Percentiles rank a stretch among this genome's conserved stretches.
These are phyloP conservation scores for Mortierella sp. DNA, from an alignment of 371 early-diverging fungal genomes.

Conservation along the genomic window DNA sequence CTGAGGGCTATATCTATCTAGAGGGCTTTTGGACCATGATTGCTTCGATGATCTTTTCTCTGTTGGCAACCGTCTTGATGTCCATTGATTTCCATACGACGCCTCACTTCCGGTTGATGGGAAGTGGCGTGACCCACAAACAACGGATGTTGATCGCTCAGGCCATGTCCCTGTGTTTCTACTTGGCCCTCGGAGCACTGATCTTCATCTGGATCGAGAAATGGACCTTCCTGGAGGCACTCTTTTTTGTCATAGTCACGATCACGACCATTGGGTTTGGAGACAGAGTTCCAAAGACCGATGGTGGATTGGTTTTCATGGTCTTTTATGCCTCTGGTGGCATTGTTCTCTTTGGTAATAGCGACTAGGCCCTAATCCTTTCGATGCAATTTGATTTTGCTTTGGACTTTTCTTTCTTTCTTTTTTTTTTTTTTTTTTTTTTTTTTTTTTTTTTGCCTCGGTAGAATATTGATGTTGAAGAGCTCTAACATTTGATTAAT, in stretches of 20 bases:
- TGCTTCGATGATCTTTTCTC: background rate
- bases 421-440: too few relatives aligned
- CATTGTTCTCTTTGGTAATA: background rate
- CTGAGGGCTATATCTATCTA: background rate
- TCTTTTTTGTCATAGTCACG: background rate
- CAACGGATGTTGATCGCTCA: constrained; percentile 2
- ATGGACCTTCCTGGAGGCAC: background rate
- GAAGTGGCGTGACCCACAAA: constrained; percentile 1
- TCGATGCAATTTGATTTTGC: too few relatives aligned
- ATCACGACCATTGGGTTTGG: constrained; percentile 2
- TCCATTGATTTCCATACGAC: constrained; percentile 2
- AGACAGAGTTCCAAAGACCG: background rate
- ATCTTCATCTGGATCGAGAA: background rate
- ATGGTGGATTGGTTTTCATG: background rate
- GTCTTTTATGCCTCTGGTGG: background rate
- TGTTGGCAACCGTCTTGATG: background rate
- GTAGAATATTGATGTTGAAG: too few relatives aligned
- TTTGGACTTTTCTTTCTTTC: background rate
- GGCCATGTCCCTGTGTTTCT: background rate
- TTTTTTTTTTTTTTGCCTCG: too few relatives aligned
- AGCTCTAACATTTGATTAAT: too few relatives aligned
- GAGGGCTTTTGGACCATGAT: constrained; percentile 4
- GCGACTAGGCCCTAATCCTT: too few relatives aligned
- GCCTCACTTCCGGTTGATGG: background rate
- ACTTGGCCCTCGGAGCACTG: background rate